Base-by-base conservation (phyloP, 2,329 filamentous ascomycete genomes). In the Chalara sp. region DNA sequence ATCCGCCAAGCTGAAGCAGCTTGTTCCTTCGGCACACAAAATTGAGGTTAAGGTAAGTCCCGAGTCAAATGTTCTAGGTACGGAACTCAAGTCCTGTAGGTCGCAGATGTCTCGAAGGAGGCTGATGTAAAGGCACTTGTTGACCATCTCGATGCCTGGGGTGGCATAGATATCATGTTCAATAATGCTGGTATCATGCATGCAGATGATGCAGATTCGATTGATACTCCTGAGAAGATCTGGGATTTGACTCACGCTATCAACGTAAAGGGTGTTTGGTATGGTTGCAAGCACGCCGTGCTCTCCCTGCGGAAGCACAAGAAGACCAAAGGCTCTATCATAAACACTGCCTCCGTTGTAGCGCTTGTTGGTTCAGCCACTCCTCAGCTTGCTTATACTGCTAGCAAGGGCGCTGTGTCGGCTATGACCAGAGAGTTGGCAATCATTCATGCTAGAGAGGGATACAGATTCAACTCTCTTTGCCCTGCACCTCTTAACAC, bases 111-210 rank as follows among this genome's bases (percentile, higher is more conserved):
- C 35, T 83, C 82, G 59, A 85, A 84, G 62, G 86, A 89, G 65
- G 65, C 75, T 32, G 76, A 86, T 28, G 75, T 89, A 13, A 69
- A 81, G 57, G 75, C 76, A 12, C 75, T 81, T 56, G 72, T 89
- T 31, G 78, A 79, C 45, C 70, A 76, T 12, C 68, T 86, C 32
- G 85, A 89, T 62, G 67, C 75, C 29, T 86, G 83, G 81, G 86
- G 85, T 56, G 86, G 86, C 39, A 68, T 85, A 1, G 86, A 89
- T 61, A 75, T 89, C 61, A 83, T 89, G 60, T 89, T 89, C 77
- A 89, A 89, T 74, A 89, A 89, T 61, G 86, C 86, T 12, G 86
- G 86, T 12, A 89, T 89, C 60, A 89, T 89, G 85, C 85, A 89
- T 65, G 76, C 76, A 28, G 74, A 85, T 52, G 79, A 82, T 56